Base-by-base conservation (phyloP, 192 early-diverging fungal genomes). In the Coemansia sp. region DNA sequence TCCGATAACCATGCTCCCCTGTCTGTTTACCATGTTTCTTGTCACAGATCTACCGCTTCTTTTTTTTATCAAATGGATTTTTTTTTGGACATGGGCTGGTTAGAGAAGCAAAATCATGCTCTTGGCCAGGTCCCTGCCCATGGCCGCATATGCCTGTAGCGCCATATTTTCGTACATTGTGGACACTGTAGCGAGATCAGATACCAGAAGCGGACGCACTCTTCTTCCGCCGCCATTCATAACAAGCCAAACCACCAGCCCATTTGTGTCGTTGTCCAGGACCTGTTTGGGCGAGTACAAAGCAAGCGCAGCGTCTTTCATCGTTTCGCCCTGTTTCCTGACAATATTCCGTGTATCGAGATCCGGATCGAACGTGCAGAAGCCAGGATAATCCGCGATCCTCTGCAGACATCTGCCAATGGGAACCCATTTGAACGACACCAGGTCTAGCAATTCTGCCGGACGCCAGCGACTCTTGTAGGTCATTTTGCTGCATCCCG, bases 401-500 rank as follows among this genome's bases (percentile, higher is more conserved):
- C 77, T 61, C 57, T 68, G 66, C 57, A 80, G 56, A 34, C 77
- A 80, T 34, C 57, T 66, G 22, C 75, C 77, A 8, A 75, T 72
- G 6, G 77, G 77, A 33, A 80, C 55, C 77, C 77, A 80, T 17
- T 48, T 59, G 60, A 82, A 82, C 0, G 77, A 81, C 22, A 82
- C 59, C 25, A 91, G 87, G 64, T 96, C 96, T 14, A 93, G 75
- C 34, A 99, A 76, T 17, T 89, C 88, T 0, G 93, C 92, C 0
- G 95, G 95, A 18, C 86, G 81, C 81, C 90, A 96, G 48, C 93
- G 88, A 6, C 86, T 92, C 72, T 99, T 99, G 77, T 99, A 99
- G 3, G 83, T 81, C 97, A 99, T 99, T 72, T 99, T 97, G 29
- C 71, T 82, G 66, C 95, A 97, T 12, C 83, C 82, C 49, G 96